A percentile compares a stretch with the other conserved stretches of the same genome.
phyloP scores from a whole-genome alignment of 1,139 yeast species.

The Trichomonascaceae sp. region DNA sequence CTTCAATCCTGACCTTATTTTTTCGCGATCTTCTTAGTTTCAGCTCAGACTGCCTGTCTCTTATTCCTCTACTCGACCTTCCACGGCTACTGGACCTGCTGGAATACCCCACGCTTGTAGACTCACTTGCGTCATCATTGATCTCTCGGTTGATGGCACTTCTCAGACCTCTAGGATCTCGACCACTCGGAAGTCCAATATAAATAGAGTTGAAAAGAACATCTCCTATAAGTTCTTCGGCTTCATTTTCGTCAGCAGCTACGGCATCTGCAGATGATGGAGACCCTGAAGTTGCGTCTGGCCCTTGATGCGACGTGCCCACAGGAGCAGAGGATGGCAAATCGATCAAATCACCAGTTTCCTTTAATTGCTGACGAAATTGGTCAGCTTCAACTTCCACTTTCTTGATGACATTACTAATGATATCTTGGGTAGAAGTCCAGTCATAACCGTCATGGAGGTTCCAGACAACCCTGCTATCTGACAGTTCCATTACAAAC shows the following conservation, averaged over 20 bases:
- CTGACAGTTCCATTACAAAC: constrained; percentile 11
- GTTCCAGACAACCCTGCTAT: constrained; percentile 38
- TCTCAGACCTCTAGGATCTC: constrained; percentile 44
- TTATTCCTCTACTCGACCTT: neutral
- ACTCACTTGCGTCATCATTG: constrained; percentile 29
- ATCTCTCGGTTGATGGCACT: constrained; percentile 48
- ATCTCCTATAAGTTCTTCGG: constrained; percentile 46
- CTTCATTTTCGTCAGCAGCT: constrained; percentile 22
- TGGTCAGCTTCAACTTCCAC: constrained; percentile 48
- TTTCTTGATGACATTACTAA: constrained; percentile 55
- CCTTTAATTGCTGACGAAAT: constrained; percentile 19
- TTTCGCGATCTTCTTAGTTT: constrained; percentile 57
- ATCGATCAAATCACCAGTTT: constrained; percentile 3
- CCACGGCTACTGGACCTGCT: constrained; percentile 8
- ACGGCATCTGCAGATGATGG: constrained; percentile 12
- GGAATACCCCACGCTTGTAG: constrained; percentile 18
- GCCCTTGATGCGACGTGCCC: neutral
- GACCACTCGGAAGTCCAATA: constrained; percentile 52
- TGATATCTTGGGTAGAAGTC: constrained; percentile 66
- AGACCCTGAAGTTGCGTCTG: constrained; percentile 3
- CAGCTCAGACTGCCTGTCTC: constrained; percentile 25
- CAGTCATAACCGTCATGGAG: constrained; percentile 92
- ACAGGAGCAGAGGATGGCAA: neutral
- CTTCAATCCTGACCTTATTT: constrained; percentile 56
- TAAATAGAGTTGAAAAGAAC: constrained; percentile 69